Base-by-base conservation (phyloP, 2,329 filamentous ascomycete genomes). In the Metarhizium guizhouense region DNA sequence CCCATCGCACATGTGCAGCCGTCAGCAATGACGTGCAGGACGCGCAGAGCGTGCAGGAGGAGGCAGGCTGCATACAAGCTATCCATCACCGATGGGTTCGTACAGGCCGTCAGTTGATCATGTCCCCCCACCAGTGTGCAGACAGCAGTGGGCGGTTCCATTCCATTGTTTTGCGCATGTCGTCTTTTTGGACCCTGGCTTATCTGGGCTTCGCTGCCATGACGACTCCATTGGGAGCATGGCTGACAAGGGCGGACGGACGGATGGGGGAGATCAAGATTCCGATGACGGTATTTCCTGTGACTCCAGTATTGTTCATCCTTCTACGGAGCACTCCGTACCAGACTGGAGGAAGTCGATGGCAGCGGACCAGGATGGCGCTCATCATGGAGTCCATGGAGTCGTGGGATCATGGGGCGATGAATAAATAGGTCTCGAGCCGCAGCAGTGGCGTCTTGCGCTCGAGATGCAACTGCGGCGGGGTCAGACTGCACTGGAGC, bases 151-250 rank as follows among this genome's bases (percentile, higher is more conserved):
- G 16, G 40, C 16, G 42, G 40, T 25, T 25, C 42, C 14, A 25
- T 45, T 40, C 54, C 30, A 58, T 60, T 58, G 60, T 60, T 56
- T 59, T 32, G 51, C 11, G 18, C 20, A 48, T 38, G 34, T 36
- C 40, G 47, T 49, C 51, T 54, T 60, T 57, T 59, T 56, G 56
- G 57, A 59, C 57, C 54, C 54, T 53, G 56, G 54, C 29, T 5
- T 6, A 47, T 2, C 7, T 10, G 13, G n/a, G 18, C 43, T 58
- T 54, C 51, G 61, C 57, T 60, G 60, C 61, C 60, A 62, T 4
- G 25, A 1, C 25, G 25, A 1, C 25, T 59, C 13, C 13, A 13
- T 36, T 13, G 8, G 34, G 8, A 36, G 13, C 34, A 8, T 36
- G 34, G 34, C 34, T 36, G 34, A 36, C 25, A 4, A 25, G 25